These are phyloP conservation scores for Cystofilobasidium bisporidii DNA, from an alignment of 768 basidiomycete genomes.

Conservation along the genomic window DNA sequence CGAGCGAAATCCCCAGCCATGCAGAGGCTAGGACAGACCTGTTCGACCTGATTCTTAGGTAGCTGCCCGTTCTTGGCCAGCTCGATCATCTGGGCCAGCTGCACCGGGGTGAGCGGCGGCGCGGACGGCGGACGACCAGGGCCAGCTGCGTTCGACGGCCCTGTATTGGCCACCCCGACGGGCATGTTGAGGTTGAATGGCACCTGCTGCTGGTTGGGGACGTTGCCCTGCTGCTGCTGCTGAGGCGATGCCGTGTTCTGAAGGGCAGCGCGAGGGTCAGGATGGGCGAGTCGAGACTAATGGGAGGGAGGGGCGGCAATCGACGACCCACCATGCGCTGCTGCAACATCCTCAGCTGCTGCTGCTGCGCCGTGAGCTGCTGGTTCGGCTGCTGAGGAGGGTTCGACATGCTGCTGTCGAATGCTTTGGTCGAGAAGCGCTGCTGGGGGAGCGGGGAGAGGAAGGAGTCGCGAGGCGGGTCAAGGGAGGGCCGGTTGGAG, in stretches of 20 bases:
- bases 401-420: conserved; percentile 7
- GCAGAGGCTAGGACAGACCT: conserved; percentile 4
- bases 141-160: neutral
- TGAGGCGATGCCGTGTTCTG: neutral
- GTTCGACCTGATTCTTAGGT: neutral
- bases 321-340: neutral
- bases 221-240: neutral
- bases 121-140: neutral
- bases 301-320: neutral
- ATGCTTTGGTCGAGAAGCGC: too few relatives aligned
- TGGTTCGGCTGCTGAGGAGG: neutral
- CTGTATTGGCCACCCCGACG: neutral
- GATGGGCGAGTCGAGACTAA: neutral
- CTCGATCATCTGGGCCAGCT: neutral
- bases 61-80: conserved; percentile 7
- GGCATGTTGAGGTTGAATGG: conserved; percentile 1
- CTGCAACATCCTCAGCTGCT: conserved; percentile 2
- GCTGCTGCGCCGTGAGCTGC: neutral
- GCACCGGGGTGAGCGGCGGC: neutral
- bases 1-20: too few relatives aligned
- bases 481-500: too few relatives aligned
- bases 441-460: too few relatives aligned
- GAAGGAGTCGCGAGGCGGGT: too few relatives aligned
- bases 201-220: neutral
- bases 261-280: neutral